Conservation (phyloP, 495 filamentous ascomycete genomes). For the Penicillium bovifimosum region DNA sequence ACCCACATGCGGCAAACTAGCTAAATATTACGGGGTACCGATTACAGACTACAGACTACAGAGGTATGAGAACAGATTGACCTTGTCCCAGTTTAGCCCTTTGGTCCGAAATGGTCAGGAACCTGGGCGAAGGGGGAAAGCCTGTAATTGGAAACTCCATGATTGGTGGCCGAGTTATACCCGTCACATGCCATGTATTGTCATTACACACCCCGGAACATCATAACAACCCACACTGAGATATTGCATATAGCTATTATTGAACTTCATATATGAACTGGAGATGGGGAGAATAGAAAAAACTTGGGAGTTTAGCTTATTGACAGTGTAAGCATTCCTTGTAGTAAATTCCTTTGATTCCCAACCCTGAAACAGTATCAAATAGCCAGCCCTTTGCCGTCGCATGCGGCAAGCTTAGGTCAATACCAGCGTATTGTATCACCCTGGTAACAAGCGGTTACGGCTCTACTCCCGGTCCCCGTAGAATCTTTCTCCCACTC, state of each 20-base stretch:
- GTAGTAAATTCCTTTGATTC: not conserved
- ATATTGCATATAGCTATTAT: not conserved
- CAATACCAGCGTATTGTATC: constrained; percentile 35
- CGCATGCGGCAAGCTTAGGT: constrained; percentile 23
- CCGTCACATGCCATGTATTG: constrained; percentile 31
- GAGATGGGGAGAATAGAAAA: not conserved
- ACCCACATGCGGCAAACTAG: constrained; percentile 7
- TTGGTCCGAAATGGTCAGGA: constrained; percentile 14
- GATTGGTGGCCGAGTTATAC: constrained; percentile 21
- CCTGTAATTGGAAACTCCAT: constrained; percentile 21
- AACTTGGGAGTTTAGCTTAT: not conserved
- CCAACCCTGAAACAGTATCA: constrained; percentile 1
- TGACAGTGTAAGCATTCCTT: not conserved
- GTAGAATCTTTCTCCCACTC: constrained; percentile 38
- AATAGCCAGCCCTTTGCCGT: constrained; percentile 13
- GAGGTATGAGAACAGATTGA: constrained; percentile 1
- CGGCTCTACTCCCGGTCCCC: constrained; percentile 36
- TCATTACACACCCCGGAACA: constrained; percentile 7
- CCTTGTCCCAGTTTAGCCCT: constrained; percentile 8
- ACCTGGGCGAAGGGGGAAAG: constrained; percentile 1
- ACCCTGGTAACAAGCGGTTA: constrained; percentile 39
- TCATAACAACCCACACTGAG: not conserved
- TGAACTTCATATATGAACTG: not conserved
- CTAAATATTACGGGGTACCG: no score
- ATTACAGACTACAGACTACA: no score